Conservation (phyloP, 2,329 filamentous ascomycete genomes). For the Daldinia eschscholtzii region DNA sequence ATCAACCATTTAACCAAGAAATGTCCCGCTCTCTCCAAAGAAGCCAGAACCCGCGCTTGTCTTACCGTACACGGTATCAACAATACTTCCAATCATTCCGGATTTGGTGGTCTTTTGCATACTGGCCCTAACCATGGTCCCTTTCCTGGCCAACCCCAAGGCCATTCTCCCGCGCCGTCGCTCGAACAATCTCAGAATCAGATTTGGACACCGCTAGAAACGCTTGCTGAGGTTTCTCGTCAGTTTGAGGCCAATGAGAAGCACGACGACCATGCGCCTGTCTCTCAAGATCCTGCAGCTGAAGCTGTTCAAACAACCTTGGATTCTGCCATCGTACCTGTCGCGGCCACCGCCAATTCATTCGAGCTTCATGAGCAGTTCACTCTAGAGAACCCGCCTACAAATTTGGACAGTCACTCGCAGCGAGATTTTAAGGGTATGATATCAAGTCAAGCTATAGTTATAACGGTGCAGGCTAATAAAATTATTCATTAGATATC, state of each 20-base stretch:
- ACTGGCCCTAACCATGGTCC: constrained; percentile 33
- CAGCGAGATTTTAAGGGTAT: constrained; percentile 56
- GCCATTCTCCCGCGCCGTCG: constrained; percentile 48
- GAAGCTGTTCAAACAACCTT: constrained; percentile 46
- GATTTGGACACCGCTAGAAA: constrained; percentile 85
- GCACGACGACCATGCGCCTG: constrained; percentile 61
- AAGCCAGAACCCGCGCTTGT: constrained; percentile 80
- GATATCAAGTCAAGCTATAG: neutral
- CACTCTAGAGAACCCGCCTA: constrained; percentile 67
- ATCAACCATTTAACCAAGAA: constrained; percentile 86
- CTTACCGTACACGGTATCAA: constrained; percentile 78
- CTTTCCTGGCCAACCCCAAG: constrained; percentile 30
- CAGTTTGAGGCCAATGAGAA: constrained; percentile 78
- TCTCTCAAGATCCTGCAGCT: constrained; percentile 39
- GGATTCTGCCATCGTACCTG: constrained; percentile 39
- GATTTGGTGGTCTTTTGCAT: constrained; percentile 46
- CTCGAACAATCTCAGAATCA: constrained; percentile 59
- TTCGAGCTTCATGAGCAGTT: constrained; percentile 71
- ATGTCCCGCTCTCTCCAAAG: constrained; percentile 81
- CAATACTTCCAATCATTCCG: constrained; percentile 51
- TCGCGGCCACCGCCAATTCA: constrained; percentile 38
- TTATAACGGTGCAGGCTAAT: constrained; percentile 16
- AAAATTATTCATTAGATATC: constrained; percentile 18
- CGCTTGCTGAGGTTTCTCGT: constrained; percentile 87
- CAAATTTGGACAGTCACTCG: constrained; percentile 60